Evolutionary conservation across 2,329 filamentous ascomycete genomes (phyloP).

Genomic region (Colletotrichum costaricense): DNA sequence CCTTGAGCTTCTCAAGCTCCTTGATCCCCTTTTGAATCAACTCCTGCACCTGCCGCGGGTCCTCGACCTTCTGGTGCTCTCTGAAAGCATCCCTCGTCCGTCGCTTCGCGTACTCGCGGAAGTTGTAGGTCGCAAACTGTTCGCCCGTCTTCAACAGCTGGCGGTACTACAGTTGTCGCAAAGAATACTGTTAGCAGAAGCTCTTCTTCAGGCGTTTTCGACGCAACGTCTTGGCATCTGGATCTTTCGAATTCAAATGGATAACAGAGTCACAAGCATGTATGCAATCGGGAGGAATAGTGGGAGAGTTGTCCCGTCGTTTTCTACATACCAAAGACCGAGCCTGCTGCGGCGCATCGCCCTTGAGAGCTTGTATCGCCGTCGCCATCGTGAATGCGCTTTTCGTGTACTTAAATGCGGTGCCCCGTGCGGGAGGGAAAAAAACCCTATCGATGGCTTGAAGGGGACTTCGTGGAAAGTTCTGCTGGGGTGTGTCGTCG

Average conservation of each 20-base stretch:
- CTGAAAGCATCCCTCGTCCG: conserved; percentile 92
- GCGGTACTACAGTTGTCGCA: conserved; percentile 74
- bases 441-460: background rate
- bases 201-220: background rate
- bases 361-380: conserved; percentile 52
- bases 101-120: conserved; percentile 94
- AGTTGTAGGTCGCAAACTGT: conserved; percentile 96
- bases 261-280: background rate
- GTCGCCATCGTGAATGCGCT: conserved; percentile 34
- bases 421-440: background rate
- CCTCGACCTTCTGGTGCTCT: conserved; percentile 79
- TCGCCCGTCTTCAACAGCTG: conserved; percentile 87
- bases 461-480: background rate
- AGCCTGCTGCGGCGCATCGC: conserved; percentile 67
- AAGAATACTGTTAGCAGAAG: background rate
- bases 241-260: background rate
- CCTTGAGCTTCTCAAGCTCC: conserved; percentile 92
- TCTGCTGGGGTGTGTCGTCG: background rate
- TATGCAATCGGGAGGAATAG: background rate
- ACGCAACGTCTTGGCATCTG: background rate
- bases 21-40: conserved; percentile 88
- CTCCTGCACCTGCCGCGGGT: conserved; percentile 84
- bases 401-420: too few species aligned
- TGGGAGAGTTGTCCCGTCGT: background rate
- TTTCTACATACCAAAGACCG: conserved; percentile 63